These are phyloP conservation scores for Vitellaria paradoxa DNA, from an alignment of 179 eudicot genomes.

Conservation along the genomic window DNA sequence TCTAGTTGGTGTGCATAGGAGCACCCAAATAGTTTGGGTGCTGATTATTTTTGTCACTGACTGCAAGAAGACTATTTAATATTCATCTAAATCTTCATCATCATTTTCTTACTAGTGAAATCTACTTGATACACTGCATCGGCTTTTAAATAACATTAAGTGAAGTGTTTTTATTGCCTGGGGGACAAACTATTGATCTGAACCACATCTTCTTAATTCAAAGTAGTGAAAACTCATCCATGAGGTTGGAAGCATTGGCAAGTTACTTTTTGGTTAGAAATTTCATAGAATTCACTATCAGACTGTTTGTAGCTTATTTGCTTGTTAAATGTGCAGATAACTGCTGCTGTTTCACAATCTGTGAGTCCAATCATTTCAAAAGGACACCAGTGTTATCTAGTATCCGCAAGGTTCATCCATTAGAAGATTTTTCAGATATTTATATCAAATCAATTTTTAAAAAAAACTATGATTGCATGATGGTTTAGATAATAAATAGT, in stretches of 20 bases:
- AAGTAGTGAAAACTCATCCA: neutral
- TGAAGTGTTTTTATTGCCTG: neutral
- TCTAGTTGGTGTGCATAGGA: neutral
- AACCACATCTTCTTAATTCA: neutral
- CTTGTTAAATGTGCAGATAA: slow-evolving; percentile 50
- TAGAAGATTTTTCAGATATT: neutral
- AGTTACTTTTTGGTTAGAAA: neutral
- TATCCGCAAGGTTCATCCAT: slow-evolving; percentile 52
- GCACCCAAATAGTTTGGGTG: neutral
- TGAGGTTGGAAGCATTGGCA: neutral
- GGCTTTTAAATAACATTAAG: neutral
- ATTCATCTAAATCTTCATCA: neutral
- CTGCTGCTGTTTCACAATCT: slow-evolving; percentile 66
- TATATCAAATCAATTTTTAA: neutral
- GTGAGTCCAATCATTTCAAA: slow-evolving; percentile 55
- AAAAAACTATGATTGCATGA: neutral
- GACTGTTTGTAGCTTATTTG: neutral
- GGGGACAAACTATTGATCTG: neutral
- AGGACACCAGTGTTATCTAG: slow-evolving; percentile 73
- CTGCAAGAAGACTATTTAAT: neutral
- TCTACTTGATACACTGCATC: neutral
- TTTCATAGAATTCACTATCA: neutral
- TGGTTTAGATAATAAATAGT: neutral
- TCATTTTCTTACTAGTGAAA: neutral
- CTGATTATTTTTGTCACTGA: neutral